Base-by-base conservation (phyloP, 768 basidiomycete genomes). In the Boletus sensibilis region DNA sequence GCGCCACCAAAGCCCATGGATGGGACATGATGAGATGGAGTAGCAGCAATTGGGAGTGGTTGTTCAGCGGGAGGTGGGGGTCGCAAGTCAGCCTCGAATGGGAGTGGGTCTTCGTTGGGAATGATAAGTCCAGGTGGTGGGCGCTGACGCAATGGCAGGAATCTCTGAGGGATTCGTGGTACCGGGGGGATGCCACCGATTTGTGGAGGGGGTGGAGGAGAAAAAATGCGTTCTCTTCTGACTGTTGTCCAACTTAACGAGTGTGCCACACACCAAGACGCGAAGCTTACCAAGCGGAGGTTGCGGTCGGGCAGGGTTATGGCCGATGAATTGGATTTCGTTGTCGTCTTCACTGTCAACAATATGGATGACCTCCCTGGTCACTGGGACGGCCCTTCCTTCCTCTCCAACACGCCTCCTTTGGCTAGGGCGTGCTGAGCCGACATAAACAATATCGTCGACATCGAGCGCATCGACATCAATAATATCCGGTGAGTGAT, bases 1-100 rank as follows among this genome's bases (percentile, higher is more conserved):
- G 82, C 87, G 21, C 87, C 87, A 9, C 87, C 87, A 23, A 89
- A 68, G 14, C 84, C 84, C 77, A 89, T 82, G 8, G 74, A 58
- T 20, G 88, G 88, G 4, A 77, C 71, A 53, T 80, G 78, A 57
- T 83, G 83, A 42, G 84, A 84, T 5, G 80, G 79, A 25, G 76
- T 70, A 3, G 80, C 79, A 25, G 78, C 75, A 5, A 73, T 68
- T 1, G 65, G 65, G 2, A 64, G 61, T 2, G 72, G 68, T 10
- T 60, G 66, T 18, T 54, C 68, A 44, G 37, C 72, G 38, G 53
- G 61, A 51, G 57, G 52, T 55, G 42, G 54, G 2, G 51, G 59
- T 14, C 58, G 59, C 35, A 77, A 62, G 20, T 68, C 57, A 3
- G 65, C 67, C 63, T 85, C 82, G 59, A 86, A 83, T 5, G 77